Conservation (phyloP, 1,284 basidiomycete genomes). For the Puccinia brachypodii region DNA sequence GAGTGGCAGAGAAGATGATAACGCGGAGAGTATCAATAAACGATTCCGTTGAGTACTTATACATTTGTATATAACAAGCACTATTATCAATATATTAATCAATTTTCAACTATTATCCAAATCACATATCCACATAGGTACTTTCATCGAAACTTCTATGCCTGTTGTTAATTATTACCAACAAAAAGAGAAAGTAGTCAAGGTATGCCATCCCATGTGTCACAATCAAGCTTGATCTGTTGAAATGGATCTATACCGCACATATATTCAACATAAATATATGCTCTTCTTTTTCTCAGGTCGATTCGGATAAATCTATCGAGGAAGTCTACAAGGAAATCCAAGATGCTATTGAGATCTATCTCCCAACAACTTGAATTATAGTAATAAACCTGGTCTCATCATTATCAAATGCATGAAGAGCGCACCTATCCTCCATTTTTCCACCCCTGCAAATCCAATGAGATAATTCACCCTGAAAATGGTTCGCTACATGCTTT, state of each 20-base stretch:
- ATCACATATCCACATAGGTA: constrained; percentile 62
- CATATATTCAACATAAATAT: background rate
- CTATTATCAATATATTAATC: no score
- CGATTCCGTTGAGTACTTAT: constrained; percentile 78
- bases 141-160: constrained; percentile 90
- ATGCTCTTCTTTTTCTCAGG: background rate
- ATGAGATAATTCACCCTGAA: no score
- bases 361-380: background rate
- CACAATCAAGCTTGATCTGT: background rate
- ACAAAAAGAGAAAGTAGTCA: constrained; percentile 70
- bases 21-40: constrained; percentile 91
- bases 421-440: no score
- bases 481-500: no score
- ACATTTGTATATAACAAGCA: no score
- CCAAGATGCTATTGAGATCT: constrained; percentile 8
- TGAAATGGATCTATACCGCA: background rate
- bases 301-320: constrained; percentile 33
- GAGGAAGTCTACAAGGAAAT: constrained; percentile 45
- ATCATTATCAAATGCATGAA: no score
- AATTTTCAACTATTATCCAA: background rate
- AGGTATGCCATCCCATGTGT: constrained; percentile 62
- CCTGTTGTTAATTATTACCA: constrained; percentile 89
- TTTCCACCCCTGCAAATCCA: no score
- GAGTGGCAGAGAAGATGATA: constrained; percentile 93
- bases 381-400: no score